phyloP scores from a whole-genome alignment of 148 eudicot genomes.

The Rhododendron williamsianum region DNA sequence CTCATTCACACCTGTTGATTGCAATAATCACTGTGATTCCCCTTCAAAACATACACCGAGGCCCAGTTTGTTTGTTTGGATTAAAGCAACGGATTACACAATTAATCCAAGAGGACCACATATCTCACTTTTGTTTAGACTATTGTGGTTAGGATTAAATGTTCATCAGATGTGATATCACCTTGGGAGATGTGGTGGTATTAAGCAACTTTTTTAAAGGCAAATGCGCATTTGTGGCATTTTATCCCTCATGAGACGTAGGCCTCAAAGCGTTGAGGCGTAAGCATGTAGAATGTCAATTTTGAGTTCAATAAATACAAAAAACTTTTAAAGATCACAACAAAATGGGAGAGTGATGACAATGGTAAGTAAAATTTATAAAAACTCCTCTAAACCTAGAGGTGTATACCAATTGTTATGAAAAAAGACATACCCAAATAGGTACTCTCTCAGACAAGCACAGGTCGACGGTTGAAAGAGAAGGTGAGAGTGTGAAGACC shows the following conservation, averaged over 20 bases:
- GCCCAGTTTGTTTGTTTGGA: neutral
- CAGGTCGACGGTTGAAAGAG: neutral
- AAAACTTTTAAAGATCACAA: neutral
- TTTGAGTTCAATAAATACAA: neutral
- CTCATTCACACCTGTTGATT: conserved; percentile 36
- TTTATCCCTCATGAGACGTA: neutral
- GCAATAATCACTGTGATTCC: neutral
- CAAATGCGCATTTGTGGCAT: neutral
- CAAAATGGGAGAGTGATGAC: neutral
- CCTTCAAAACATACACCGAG: neutral
- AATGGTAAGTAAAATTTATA: neutral
- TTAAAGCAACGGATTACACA: neutral
- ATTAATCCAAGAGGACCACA: neutral
- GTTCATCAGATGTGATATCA: neutral
- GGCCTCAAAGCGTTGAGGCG: neutral
- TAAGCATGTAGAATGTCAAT: neutral
- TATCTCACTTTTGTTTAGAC: neutral
- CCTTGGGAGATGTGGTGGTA: neutral
- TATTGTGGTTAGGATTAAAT: neutral
- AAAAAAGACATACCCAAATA: neutral
- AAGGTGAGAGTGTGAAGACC: neutral
- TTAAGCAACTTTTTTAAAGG: neutral
- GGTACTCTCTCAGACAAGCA: neutral
- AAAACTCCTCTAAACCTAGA: neutral
- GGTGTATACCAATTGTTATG: neutral